phyloP scores from a whole-genome alignment of 2,329 filamentous ascomycete genomes.

The Paraphoma sp. region DNA sequence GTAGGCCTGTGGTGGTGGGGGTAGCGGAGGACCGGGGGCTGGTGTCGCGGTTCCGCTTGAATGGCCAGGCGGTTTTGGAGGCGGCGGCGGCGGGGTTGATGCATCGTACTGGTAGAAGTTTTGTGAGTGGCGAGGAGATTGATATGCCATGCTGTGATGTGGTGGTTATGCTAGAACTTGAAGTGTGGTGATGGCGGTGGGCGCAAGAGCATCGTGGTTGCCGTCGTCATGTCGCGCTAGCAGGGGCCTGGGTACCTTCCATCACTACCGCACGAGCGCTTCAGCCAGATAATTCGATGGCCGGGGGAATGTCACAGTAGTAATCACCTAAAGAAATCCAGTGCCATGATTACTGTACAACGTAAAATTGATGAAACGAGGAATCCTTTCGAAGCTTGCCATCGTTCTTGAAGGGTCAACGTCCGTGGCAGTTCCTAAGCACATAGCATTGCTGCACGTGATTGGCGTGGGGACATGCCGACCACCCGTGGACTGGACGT shows the following conservation, averaged over 20 bases:
- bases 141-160: slow-evolving; percentile 41
- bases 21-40: slow-evolving; percentile 52
- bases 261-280: too few relatives aligned
- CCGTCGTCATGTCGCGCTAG: neutral
- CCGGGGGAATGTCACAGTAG: too few relatives aligned
- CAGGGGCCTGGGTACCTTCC: neutral
- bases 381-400: too few relatives aligned
- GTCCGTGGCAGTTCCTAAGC: too few relatives aligned
- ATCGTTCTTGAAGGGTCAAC: too few relatives aligned
- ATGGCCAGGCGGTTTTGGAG: slow-evolving; percentile 52
- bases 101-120: slow-evolving; percentile 50
- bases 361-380: too few relatives aligned
- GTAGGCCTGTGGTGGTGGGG: slow-evolving; percentile 49
- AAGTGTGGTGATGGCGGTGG: neutral
- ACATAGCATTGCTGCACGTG: too few relatives aligned
- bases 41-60: slow-evolving; percentile 52
- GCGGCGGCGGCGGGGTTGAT: slow-evolving; percentile 57
- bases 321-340: too few relatives aligned
- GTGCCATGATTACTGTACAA: too few relatives aligned
- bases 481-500: too few relatives aligned
- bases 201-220: neutral
- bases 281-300: too few relatives aligned
- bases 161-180: neutral
- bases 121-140: slow-evolving; percentile 48
- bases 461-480: too few relatives aligned